These are phyloP conservation scores for Colletotrichum camelliae DNA, from an alignment of 2,329 filamentous ascomycete species.

Conservation along the genomic window DNA sequence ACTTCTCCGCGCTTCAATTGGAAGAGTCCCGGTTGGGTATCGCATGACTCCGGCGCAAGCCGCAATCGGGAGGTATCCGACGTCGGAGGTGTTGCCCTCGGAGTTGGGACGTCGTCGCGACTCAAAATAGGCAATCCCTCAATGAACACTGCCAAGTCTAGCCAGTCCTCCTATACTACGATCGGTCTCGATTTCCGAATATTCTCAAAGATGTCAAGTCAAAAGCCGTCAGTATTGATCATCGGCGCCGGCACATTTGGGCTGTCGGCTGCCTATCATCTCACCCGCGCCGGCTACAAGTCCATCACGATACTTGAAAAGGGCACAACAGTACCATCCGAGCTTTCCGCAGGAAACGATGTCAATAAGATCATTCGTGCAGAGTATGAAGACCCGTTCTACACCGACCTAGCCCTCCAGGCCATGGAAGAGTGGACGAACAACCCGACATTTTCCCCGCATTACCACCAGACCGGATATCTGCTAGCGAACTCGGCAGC, in stretches of 20 bases:
- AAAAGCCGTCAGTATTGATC: slow-evolving; percentile 2
- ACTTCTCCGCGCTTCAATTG: not conserved
- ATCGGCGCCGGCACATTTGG: slow-evolving; percentile 49
- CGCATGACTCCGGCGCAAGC: not conserved
- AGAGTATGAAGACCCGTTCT: slow-evolving; percentile 36
- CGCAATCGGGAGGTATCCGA: not conserved
- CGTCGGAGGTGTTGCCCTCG: not conserved
- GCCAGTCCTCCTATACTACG: not conserved
- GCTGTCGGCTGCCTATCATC: slow-evolving; percentile 47
- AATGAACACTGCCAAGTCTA: not conserved
- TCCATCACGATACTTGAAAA: slow-evolving; percentile 47
- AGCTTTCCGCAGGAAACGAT: slow-evolving; percentile 37
- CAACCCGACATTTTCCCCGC: slow-evolving; percentile 34
- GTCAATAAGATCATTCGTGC: slow-evolving; percentile 41
- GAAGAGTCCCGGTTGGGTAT: not conserved
- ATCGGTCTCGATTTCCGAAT: not conserved
- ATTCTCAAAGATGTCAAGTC: not conserved
- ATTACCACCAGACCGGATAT: slow-evolving; percentile 38
- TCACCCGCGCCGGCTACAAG: slow-evolving; percentile 41
- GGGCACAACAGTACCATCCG: slow-evolving; percentile 39
- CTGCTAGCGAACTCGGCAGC: slow-evolving; percentile 50
- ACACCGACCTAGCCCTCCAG: slow-evolving; percentile 32
- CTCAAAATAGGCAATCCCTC: not conserved
- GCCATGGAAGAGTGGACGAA: slow-evolving; percentile 38
- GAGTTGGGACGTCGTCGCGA: not conserved